Conservation (phyloP, 345 rosid species). For the Brassica incana region DNA sequence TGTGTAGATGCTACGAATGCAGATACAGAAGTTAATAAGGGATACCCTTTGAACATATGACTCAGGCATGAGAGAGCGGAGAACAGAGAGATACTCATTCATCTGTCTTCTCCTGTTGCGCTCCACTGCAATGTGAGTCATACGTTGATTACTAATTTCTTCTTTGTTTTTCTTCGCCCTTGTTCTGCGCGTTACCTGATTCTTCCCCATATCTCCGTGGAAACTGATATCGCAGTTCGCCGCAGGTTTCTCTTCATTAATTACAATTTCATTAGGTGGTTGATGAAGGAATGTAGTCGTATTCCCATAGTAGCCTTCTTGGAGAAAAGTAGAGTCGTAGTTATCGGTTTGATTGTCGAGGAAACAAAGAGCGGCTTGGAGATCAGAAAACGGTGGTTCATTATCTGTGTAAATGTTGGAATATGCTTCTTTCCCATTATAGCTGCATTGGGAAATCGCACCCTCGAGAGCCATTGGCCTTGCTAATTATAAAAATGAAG, state of each 20-base stretch:
- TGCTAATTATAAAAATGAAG: background rate
- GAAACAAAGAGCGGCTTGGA: constrained; percentile 37
- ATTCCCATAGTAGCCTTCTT: constrained; percentile 30
- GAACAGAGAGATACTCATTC: constrained; percentile 81
- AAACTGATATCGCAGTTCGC: background rate
- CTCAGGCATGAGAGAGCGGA: constrained; percentile 85
- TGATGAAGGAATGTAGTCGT: constrained; percentile 1
- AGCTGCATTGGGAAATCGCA: constrained; percentile 51
- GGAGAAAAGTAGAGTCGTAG: constrained; percentile 16
- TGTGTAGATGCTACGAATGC: background rate
- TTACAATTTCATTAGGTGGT: constrained; percentile 17
- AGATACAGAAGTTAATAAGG: background rate
- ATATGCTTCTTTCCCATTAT: constrained; percentile 46
- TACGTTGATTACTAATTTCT: constrained; percentile 87
- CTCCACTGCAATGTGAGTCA: constrained; percentile 98
- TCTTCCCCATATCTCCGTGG: constrained; percentile 5
- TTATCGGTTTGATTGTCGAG: constrained; percentile 46
- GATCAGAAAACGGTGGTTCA: constrained; percentile 30
- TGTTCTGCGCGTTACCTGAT: constrained; percentile 56
- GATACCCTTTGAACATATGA: constrained; percentile 83
- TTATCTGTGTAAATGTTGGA: constrained; percentile 43
- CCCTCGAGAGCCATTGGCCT: constrained; percentile 73
- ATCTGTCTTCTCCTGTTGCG: constrained; percentile 92
- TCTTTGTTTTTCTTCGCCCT: constrained; percentile 70
- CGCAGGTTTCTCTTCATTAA: background rate